phyloP scores from a whole-genome alignment of 495 filamentous ascomycete species.

The Aspergillus kassunensis region DNA sequence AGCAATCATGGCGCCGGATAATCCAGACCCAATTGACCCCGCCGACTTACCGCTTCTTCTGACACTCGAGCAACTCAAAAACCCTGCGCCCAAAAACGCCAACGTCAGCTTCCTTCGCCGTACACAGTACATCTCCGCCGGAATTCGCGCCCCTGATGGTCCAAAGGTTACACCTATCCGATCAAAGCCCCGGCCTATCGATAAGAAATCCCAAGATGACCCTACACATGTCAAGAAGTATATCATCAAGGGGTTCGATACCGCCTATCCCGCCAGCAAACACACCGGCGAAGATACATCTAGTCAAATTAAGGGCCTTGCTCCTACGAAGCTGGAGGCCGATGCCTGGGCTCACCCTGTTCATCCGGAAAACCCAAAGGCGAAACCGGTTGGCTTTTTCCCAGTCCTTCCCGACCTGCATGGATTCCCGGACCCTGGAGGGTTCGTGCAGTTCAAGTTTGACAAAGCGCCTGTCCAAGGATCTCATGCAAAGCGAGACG shows the following conservation, averaged over 20 bases:
- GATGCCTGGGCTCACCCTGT: conserved; percentile 70
- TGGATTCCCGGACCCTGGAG: conserved; percentile 79
- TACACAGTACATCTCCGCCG: conserved; percentile 91
- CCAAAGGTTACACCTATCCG: conserved; percentile 37
- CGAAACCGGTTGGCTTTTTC: conserved; percentile 73
- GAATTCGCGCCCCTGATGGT: conserved; percentile 41
- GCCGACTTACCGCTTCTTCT: conserved; percentile 77
- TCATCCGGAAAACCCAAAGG: conserved; percentile 76
- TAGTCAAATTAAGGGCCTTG: conserved; percentile 50
- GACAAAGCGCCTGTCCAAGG: conserved; percentile 68
- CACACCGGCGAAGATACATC: conserved; percentile 51
- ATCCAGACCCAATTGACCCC: conserved; percentile 67
- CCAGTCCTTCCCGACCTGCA: conserved; percentile 85
- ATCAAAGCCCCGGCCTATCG: conserved; percentile 38
- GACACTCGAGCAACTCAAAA: conserved; percentile 74
- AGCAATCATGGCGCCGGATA: conserved; percentile 78
- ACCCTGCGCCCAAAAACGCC: conserved; percentile 64
- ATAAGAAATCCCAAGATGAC: conserved; percentile 59
- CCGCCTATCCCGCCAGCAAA: conserved; percentile 66
- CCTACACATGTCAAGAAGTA: conserved; percentile 77
- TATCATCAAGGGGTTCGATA: conserved; percentile 80
- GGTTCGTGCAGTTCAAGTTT: conserved; percentile 87
- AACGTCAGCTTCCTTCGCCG: conserved; percentile 89
- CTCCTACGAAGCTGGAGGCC: conserved; percentile 51
- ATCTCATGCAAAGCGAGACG: conserved; percentile 60